phyloP scores from a whole-genome alignment of 306 rosid genomes.

The Cucurbita argyrosperma region DNA sequence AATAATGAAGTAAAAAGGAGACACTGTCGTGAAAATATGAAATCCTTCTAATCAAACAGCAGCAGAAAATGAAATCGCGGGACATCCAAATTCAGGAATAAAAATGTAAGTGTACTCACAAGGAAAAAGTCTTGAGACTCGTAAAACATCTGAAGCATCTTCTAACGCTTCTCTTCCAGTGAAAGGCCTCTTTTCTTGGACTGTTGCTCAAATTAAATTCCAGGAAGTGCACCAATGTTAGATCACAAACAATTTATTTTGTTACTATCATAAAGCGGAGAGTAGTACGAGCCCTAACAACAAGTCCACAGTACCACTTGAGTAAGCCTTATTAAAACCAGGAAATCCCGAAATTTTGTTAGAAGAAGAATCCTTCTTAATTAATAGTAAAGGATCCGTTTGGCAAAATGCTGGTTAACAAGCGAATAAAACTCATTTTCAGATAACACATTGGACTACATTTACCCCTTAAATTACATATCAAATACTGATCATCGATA shows the following conservation, averaged over 20 bases:
- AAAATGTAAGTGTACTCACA: constrained; percentile 20
- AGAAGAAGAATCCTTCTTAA: not conserved
- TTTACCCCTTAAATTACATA: not conserved
- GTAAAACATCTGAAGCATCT: constrained; percentile 87
- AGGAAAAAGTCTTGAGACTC: constrained; percentile 85
- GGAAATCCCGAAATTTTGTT: not conserved
- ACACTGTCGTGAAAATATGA: not conserved
- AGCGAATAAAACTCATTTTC: not conserved
- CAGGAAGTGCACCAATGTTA: not conserved
- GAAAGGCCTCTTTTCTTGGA: constrained; percentile 96
- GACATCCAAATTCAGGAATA: not conserved
- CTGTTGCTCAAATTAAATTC: constrained; percentile 22
- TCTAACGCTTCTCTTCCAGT: constrained; percentile 94
- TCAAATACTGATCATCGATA: not conserved
- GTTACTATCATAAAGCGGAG: not conserved
- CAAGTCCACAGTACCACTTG: not conserved
- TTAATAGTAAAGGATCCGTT: not conserved
- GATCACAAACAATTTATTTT: not conserved
- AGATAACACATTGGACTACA: not conserved
- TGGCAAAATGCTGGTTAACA: not conserved
- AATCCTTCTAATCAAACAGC: not conserved
- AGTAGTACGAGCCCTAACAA: not conserved
- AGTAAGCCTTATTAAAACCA: not conserved
- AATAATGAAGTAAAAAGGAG: not conserved
- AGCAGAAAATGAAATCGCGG: not conserved